These are phyloP conservation scores for Colletotrichum sp. DNA, from an alignment of 2,329 filamentous ascomycete species.

Conservation along the genomic window DNA sequence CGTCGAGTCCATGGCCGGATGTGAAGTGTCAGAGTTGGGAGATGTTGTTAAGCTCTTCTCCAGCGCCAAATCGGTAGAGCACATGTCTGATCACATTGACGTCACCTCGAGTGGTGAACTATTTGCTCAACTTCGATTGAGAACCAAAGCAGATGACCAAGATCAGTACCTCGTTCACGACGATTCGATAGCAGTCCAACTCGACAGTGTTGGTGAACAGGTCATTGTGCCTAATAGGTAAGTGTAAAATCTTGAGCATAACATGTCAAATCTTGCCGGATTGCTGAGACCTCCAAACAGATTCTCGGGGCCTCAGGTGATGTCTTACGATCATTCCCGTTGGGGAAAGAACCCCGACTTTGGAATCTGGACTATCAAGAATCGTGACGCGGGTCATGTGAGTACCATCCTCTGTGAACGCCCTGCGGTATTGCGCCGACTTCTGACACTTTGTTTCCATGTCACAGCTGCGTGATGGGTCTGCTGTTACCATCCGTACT, in stretches of 20 bases:
- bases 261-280: no score
- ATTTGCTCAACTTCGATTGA: not conserved
- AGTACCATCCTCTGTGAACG: not conserved
- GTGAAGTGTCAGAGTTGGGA: not conserved
- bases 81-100: not conserved
- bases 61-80: not conserved
- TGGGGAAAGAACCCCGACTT: not conserved
- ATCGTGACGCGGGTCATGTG: not conserved
- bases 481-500: not conserved
- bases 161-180: slow-evolving; percentile 1
- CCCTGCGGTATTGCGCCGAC: no score
- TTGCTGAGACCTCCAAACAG: not conserved
- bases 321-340: not conserved
- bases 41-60: not conserved
- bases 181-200: not conserved
- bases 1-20: not conserved
- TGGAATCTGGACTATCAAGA: slow-evolving; percentile 1
- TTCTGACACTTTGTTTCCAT: not conserved
- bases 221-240: not conserved
- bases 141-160: not conserved
- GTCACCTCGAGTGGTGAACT: not conserved
- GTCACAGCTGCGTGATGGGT: not conserved
- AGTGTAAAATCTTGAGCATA: no score
- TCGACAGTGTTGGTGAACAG: not conserved
- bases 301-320: not conserved